Evolutionary conservation across 306 rosid genomes (phyloP), one percentile per base, ranked within the genome.

Genomic region (Lupinus albus): DNA sequence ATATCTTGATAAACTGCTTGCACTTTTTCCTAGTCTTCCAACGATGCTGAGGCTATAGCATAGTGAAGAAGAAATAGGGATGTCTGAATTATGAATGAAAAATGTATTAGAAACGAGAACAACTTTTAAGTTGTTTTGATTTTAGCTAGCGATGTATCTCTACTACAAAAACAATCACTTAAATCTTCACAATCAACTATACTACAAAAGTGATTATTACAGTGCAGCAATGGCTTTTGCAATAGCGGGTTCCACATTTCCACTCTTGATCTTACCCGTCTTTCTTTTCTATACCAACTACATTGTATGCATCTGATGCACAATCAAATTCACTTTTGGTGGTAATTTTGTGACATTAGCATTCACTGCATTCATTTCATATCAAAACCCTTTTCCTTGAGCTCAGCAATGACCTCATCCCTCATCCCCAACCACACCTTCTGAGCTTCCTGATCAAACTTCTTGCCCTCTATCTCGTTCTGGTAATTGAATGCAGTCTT

Each of bases 381-480:
- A 51, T 87, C 87, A 60, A 67, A 65, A 13, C 98, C 98, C 83
- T 89, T 88, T 75, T 83, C 81, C 28, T 78, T 79, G 73, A 89
- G 95, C 79, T 93, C 98, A 11, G 80, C 78, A 74, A 83, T 47
- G 56, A 86, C 93, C 82, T 93, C 97, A 65, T 83, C 84, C 84
- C 83, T 89, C 96, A 93, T 86, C 80, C 83, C 83, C 42, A 76
- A 42, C 98, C 98, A 93, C 41, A 93, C 74, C 79, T 79, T 86
- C 79, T 81, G 88, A 60, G 94, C 88, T 74, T 89, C 96, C 75
- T 77, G 79, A 67, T 89, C 88, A 25, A 80, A 59, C 79, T 84
- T 87, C 77, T 79, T 65, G 70, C 70, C 63, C 80, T 83, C 83
- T 78, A 72, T 33, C 53, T 87, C 89, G 68, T 85, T 63, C 72